Evolutionary conservation across 192 early-diverging fungal species (phyloP).

Genomic region (Chytriomyces confervae): DNA sequence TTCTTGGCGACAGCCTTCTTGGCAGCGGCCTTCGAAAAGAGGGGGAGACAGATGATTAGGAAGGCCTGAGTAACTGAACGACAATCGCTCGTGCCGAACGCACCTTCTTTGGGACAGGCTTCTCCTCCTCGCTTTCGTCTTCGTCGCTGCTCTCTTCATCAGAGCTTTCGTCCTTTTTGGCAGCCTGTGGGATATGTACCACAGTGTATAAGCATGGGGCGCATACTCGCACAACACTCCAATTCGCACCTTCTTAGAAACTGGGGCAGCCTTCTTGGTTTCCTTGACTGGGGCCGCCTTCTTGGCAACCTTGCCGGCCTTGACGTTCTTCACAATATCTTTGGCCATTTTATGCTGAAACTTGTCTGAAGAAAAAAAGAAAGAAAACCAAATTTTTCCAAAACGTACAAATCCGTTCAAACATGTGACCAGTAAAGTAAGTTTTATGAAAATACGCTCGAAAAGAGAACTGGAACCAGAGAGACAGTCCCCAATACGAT

Average conservation of each 20-base stretch:
- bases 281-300: conserved; percentile 11
- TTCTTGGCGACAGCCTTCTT: conserved; percentile 49
- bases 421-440: too few species aligned
- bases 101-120: neutral
- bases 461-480: too few species aligned
- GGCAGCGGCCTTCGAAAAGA: conserved; percentile 9
- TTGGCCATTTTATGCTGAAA: conserved; percentile 20
- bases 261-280: conserved; percentile 18
- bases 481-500: too few species aligned
- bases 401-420: too few species aligned
- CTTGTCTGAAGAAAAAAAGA: conserved; percentile 4
- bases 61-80: neutral
- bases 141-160: conserved; percentile 32
- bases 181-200: conserved; percentile 24
- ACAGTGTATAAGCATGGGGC: neutral
- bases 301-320: conserved; percentile 1
- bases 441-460: too few species aligned
- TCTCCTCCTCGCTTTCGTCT: conserved; percentile 1
- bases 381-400: too few species aligned
- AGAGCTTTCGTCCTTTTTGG: conserved; percentile 24
- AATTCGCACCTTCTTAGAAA: conserved; percentile 14
- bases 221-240: neutral
- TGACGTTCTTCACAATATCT: conserved; percentile 11
- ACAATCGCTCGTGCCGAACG: neutral
- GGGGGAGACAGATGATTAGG: neutral